phyloP scores from a whole-genome alignment of 148 eudicot species.

The Mesembryanthemum crystallinum region DNA sequence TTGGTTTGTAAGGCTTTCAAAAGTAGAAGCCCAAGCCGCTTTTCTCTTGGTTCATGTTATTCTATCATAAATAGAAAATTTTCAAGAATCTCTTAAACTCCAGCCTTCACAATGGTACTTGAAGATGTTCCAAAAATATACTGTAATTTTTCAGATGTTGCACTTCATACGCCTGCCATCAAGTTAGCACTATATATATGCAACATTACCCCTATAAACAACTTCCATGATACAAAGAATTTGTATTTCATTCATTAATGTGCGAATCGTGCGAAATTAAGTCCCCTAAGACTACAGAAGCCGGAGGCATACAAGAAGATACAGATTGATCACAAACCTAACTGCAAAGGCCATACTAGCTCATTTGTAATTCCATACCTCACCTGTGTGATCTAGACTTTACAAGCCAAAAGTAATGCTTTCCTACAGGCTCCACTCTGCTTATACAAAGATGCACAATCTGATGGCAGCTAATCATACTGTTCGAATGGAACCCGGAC shows the following conservation, averaged over 20 bases:
- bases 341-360: not conserved
- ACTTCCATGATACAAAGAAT: too few relatives aligned
- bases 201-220: too few relatives aligned
- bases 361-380: not conserved
- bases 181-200: too few relatives aligned
- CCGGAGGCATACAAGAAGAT: not conserved
- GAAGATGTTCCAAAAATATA: too few relatives aligned
- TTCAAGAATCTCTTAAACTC: too few relatives aligned
- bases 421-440: not conserved
- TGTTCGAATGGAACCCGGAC: conserved; percentile 72
- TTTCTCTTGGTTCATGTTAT: too few relatives aligned
- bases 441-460: not conserved
- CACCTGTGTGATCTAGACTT: not conserved
- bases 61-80: too few relatives aligned
- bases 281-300: not conserved
- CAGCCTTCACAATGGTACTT: too few relatives aligned
- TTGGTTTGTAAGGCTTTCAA: too few relatives aligned
- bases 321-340: not conserved
- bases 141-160: too few relatives aligned
- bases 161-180: too few relatives aligned
- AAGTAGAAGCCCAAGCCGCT: too few relatives aligned
- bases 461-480: conserved; percentile 20
- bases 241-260: not conserved
- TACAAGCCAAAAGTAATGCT: not conserved
- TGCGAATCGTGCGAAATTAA: not conserved